A percentile compares a stretch with the other conserved stretches of the same genome.
Evolutionary conservation across 1,284 basidiomycete species (phyloP).

Genomic region (Athelia psychrophila): DNA sequence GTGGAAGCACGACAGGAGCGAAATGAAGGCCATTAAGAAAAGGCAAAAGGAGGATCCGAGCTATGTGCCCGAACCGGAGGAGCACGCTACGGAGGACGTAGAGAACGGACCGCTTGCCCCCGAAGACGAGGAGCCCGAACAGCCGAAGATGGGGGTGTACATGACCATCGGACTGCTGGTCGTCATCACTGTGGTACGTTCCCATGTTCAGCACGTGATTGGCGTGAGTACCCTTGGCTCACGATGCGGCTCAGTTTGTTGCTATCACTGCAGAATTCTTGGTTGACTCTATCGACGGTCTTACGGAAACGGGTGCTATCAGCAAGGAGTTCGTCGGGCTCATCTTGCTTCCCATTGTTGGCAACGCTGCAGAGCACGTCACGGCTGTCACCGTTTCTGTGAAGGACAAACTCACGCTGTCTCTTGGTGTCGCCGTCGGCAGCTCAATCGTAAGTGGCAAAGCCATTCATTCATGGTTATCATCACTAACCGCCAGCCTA

Average conservation of each 20-base stretch:
- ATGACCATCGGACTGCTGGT: constrained; percentile 57
- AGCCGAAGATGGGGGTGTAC: constrained; percentile 59
- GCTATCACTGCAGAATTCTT: constrained; percentile 81
- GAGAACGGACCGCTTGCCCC: neutral
- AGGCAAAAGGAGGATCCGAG: neutral
- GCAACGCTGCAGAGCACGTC: constrained; percentile 75
- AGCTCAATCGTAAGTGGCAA: constrained; percentile 71
- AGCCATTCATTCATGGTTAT: constrained; percentile 3
- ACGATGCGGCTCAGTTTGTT: constrained; percentile 40
- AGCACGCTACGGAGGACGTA: neutral
- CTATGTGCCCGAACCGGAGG: neutral
- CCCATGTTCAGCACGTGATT: neutral
- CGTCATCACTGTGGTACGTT: constrained; percentile 62
- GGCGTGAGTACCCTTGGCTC: neutral
- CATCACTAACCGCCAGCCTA: neutral
- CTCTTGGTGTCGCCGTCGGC: constrained; percentile 85
- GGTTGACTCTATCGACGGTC: constrained; percentile 73
- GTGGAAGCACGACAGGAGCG: constrained; percentile 23
- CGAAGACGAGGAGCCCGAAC: constrained; percentile 28
- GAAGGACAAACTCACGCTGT: constrained; percentile 72
- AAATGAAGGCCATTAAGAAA: constrained; percentile 16
- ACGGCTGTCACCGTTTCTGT: constrained; percentile 84
- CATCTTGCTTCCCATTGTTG: constrained; percentile 84
- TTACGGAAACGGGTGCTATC: constrained; percentile 51
- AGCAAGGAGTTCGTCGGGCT: constrained; percentile 81